A percentile compares a stretch with the other conserved stretches of the same genome.
These are phyloP conservation scores for Diaporthe nobilis DNA, from an alignment of 2,329 filamentous ascomycete genomes.

Conservation along the genomic window DNA sequence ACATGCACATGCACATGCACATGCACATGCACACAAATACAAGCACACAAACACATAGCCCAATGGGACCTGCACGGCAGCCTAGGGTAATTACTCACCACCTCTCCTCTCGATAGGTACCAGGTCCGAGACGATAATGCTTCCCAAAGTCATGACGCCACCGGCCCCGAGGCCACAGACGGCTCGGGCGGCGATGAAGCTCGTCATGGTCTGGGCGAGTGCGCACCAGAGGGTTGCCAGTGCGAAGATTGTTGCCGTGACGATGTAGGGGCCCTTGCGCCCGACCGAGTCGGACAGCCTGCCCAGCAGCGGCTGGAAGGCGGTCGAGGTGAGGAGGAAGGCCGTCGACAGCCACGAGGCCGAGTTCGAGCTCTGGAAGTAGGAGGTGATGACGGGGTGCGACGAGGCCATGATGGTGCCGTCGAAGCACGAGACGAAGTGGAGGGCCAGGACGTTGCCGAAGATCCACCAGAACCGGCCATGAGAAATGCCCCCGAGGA, in stretches of 20 bases:
- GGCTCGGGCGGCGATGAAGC: slow-evolving; percentile 79
- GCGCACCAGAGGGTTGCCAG: slow-evolving; percentile 79
- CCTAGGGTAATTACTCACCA: background rate
- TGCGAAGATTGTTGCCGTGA: slow-evolving; percentile 73
- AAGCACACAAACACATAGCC: background rate
- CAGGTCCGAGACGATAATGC: slow-evolving; percentile 80
- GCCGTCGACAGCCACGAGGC: slow-evolving; percentile 88
- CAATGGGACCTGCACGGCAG: slow-evolving; percentile 8
- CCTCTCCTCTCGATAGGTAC: slow-evolving; percentile 77
- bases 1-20: no score
- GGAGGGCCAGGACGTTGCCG: slow-evolving; percentile 68
- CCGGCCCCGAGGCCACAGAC: slow-evolving; percentile 82
- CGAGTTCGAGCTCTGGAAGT: slow-evolving; percentile 82
- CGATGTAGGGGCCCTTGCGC: slow-evolving; percentile 75
- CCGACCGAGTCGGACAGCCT: slow-evolving; percentile 82
- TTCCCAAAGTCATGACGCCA: slow-evolving; percentile 77
- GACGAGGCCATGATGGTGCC: slow-evolving; percentile 85
- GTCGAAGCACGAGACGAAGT: slow-evolving; percentile 78
- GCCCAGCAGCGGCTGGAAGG: slow-evolving; percentile 82
- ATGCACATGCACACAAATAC: background rate
- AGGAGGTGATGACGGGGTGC: slow-evolving; percentile 83
- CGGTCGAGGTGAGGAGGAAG: slow-evolving; percentile 82
- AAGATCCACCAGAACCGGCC: slow-evolving; percentile 76
- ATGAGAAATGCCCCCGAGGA: slow-evolving; percentile 61
- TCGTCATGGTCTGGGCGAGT: slow-evolving; percentile 75